phyloP scores from a whole-genome alignment of 2,329 filamentous ascomycete species.

The Diaporthe citri region DNA sequence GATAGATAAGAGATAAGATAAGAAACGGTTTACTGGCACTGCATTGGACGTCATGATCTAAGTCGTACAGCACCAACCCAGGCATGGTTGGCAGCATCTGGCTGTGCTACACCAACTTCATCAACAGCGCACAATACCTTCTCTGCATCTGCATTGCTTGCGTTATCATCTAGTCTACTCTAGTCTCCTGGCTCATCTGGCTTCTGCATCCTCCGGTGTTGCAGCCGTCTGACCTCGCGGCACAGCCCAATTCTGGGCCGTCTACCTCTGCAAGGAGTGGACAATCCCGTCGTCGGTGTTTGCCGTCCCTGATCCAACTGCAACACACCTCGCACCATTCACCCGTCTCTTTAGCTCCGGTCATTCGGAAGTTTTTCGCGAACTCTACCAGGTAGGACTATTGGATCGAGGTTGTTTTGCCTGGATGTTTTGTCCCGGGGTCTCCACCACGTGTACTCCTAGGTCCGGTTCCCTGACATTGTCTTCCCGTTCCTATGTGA shows the following conservation, averaged over 20 bases:
- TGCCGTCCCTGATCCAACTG: neutral
- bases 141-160: constrained; percentile 1
- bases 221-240: neutral
- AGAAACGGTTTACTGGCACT: constrained; percentile 16
- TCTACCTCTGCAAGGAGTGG: neutral
- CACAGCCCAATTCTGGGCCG: neutral
- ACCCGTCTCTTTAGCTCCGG: neutral
- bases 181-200: constrained; percentile 1
- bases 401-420: no score
- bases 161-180: neutral
- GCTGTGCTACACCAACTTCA: neutral
- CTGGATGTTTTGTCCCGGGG: neutral
- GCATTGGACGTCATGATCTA: constrained; percentile 20
- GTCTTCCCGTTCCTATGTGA: no score
- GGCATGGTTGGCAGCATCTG: neutral
- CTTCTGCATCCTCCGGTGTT: neutral
- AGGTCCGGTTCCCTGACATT: no score
- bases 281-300: constrained; percentile 10
- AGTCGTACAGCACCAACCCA: constrained; percentile 12
- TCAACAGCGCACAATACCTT: neutral
- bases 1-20: constrained; percentile 37
- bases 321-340: constrained; percentile 27
- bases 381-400: neutral
- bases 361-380: constrained; percentile 5
- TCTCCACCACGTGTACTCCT: neutral